These are phyloP conservation scores for Sugiyamaella japonica DNA, from an alignment of 1,139 yeast genomes.

Conservation along the genomic window DNA sequence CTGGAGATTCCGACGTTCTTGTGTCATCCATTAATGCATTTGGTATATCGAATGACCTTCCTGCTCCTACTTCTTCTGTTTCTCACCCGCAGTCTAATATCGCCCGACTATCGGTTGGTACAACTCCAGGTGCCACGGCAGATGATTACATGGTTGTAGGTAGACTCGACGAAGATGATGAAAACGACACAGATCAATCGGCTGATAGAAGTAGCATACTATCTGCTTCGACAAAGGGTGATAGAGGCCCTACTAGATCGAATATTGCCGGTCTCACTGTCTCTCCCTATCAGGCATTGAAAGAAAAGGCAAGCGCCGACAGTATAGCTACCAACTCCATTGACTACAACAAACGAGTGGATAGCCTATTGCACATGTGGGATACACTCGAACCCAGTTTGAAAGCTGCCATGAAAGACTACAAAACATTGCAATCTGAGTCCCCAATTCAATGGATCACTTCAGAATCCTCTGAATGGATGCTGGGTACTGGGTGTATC, in stretches of 20 bases:
- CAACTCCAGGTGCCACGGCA: not conserved
- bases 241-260: not conserved
- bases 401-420: slow-evolving; percentile 25
- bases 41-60: slow-evolving; percentile 6
- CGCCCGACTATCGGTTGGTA: too few species aligned
- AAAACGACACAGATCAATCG: not conserved
- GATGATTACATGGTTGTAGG: slow-evolving; percentile 8
- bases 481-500: slow-evolving; percentile 16
- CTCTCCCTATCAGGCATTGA: slow-evolving; percentile 4
- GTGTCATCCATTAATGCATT: slow-evolving; percentile 12
- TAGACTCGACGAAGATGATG: slow-evolving; percentile 4
- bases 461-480: slow-evolving; percentile 22
- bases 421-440: slow-evolving; percentile 22
- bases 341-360: slow-evolving; percentile 10
- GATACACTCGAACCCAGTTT: slow-evolving; percentile 17
- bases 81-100: too few species aligned
- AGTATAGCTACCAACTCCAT: slow-evolving; percentile 10
- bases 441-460: slow-evolving; percentile 31
- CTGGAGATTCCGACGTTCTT: slow-evolving; percentile 4
- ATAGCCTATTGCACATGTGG: slow-evolving; percentile 20
- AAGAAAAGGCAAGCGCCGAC: slow-evolving; percentile 9
- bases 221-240: not conserved
- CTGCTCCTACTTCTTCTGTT: too few species aligned
- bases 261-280: not conserved
- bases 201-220: slow-evolving; percentile 1